Percentiles rank a stretch among this genome's conserved stretches.
These are phyloP conservation scores for Cercospora sp. DNA, from an alignment of 2,329 filamentous ascomycete species.

Conservation along the genomic window DNA sequence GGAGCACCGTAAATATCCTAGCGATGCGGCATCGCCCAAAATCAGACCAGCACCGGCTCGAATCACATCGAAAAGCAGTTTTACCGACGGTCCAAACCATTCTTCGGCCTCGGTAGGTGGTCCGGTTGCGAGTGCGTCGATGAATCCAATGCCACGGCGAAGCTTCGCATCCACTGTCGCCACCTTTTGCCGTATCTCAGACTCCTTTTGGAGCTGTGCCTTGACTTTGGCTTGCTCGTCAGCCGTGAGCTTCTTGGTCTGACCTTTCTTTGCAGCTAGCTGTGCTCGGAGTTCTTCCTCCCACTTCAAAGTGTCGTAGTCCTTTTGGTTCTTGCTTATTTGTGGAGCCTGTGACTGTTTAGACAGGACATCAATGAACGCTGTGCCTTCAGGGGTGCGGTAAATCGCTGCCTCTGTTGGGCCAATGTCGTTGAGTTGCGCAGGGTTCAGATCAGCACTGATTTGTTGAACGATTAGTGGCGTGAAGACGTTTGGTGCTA, in stretches of 20 bases:
- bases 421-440: constrained; percentile 70
- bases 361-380: constrained; percentile 86
- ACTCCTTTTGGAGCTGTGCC: constrained; percentile 84
- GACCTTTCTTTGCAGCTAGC: constrained; percentile 88
- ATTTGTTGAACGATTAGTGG: constrained; percentile 74
- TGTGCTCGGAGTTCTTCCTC: constrained; percentile 87
- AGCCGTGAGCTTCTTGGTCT: constrained; percentile 82
- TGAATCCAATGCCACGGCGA: constrained; percentile 80
- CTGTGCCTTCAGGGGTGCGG: constrained; percentile 81
- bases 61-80: constrained; percentile 70
- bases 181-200: constrained; percentile 73
- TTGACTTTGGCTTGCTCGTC: constrained; percentile 91
- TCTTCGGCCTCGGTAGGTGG: constrained; percentile 84
- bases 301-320: constrained; percentile 96
- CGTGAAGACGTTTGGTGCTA: constrained; percentile 80
- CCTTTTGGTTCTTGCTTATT: constrained; percentile 86
- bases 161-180: constrained; percentile 68
- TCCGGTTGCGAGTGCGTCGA: constrained; percentile 76
- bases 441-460: constrained; percentile 67
- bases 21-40: constrained; percentile 74
- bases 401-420: constrained; percentile 91
- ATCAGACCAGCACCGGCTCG: constrained; percentile 78
- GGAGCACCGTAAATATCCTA: constrained; percentile 77
- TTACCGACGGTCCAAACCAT: constrained; percentile 84
- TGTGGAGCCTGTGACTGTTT: constrained; percentile 71